Evolutionary conservation across 1,139 yeast species (phyloP), one percentile per base, ranked within the genome.

Genomic region (Yamadazyma aaseri): DNA sequence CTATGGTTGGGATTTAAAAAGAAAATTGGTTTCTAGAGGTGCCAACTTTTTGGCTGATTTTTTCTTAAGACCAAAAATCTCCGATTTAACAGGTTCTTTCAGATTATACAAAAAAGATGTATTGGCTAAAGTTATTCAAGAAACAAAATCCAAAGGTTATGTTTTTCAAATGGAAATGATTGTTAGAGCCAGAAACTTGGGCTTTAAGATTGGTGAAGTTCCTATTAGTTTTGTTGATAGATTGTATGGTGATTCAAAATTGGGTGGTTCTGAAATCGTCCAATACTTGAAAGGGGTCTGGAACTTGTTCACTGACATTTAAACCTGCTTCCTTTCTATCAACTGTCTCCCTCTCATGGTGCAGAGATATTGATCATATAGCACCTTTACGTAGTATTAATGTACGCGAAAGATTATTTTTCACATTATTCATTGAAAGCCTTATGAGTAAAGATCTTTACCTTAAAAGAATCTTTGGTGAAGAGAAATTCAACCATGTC

Each of bases 121-220:
- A 2, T 69, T 84, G 55, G 72, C 76, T 45, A 76, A 78, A 56
- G 77, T 84, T 47, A 84, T 84, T 47, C 75, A 69, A 34, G 84
- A 73, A 36, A 83, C 92, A 35, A 73, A 78, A 58, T 78, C 86
- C 30, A 84, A 84, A 64, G 94, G 94, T 31, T 84, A 84, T 49
- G 94, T 84, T 33, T 84, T 84, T 76, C 94, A 84, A 63, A 84
- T 84, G 94, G 94, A 84, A 60, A 82, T 84, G 90, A 81, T 83
- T 80, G 94, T 83, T 25, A 74, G 92, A 46, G 94, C 94, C 29
- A 73, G 86, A 50, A 68, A 81, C 22, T 65, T 81, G 56, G 85
- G 83, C 10, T 81, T 75, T 60, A 69, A 78, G 20, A 81, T 84
- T 49, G 92, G 85, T 18, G 94, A 84, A 56, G 90, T 83, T 24